phyloP scores from a whole-genome alignment of 2,329 filamentous ascomycete genomes.

The Calonectria honghensis region DNA sequence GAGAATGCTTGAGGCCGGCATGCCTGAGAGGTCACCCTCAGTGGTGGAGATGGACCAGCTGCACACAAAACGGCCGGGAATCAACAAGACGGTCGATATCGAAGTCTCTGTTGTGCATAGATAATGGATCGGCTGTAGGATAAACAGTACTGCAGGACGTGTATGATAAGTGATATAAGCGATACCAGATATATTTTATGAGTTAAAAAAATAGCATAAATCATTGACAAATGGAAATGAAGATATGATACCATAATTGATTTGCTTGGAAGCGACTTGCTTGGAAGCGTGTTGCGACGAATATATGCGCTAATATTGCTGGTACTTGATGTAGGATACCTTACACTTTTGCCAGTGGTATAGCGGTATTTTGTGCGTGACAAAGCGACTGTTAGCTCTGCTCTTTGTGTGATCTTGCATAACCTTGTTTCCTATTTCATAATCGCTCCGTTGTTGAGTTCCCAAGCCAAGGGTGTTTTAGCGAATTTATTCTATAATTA shows the following conservation, averaged over 20 bases:
- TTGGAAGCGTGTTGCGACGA: too few species aligned
- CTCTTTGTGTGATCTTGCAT: not conserved
- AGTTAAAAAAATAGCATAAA: not conserved
- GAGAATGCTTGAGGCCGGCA: constrained; percentile 47
- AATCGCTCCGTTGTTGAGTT: not conserved
- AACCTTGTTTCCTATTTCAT: not conserved
- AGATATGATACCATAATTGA: not conserved
- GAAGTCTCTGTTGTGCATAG: constrained; percentile 28
- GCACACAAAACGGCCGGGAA: constrained; percentile 48
- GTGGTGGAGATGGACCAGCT: constrained; percentile 53
- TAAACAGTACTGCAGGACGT: constrained; percentile 1
- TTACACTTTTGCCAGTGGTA: too few species aligned
- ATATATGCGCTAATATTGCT: too few species aligned
- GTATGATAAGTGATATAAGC: not conserved
- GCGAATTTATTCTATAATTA: not conserved
- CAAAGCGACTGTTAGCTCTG: not conserved
- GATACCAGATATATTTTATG: not conserved
- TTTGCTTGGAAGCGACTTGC: too few species aligned
- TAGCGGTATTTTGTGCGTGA: too few species aligned
- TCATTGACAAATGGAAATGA: not conserved
- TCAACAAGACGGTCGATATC: constrained; percentile 50
- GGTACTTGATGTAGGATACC: too few species aligned
- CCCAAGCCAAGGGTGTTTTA: not conserved
- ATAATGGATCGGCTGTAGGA: not conserved
- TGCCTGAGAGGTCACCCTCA: constrained; percentile 45